These are phyloP conservation scores for Tieghemiomyces parasiticus DNA, from an alignment of 192 early-diverging fungal genomes.

Conservation along the genomic window DNA sequence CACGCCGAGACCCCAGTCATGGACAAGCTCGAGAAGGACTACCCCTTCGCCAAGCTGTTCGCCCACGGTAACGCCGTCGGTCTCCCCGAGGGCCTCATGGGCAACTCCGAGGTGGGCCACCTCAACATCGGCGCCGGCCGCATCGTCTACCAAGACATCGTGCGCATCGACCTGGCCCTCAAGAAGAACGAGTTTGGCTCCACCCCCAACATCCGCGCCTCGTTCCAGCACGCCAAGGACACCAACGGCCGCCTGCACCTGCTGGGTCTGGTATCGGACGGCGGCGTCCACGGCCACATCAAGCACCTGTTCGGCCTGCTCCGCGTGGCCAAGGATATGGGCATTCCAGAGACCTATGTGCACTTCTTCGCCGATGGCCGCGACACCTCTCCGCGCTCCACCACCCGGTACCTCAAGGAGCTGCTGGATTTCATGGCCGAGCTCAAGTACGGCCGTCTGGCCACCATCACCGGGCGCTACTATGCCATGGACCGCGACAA, in stretches of 20 bases:
- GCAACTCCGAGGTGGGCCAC: slow-evolving; percentile 99
- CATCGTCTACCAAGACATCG: slow-evolving; percentile 99
- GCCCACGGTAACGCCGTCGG: slow-evolving; percentile 96
- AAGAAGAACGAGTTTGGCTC: slow-evolving; percentile 68
- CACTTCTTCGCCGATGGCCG: slow-evolving; percentile 98
- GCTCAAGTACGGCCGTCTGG: slow-evolving; percentile 72
- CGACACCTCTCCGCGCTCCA: slow-evolving; percentile 85
- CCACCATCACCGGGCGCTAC: slow-evolving; percentile 91
- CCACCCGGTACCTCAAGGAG: slow-evolving; percentile 62
- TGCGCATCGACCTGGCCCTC: slow-evolving; percentile 89
- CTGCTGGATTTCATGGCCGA: slow-evolving; percentile 46
- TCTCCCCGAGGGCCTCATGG: slow-evolving; percentile 98
- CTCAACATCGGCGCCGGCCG: slow-evolving; percentile 99
- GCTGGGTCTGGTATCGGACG: slow-evolving; percentile 90
- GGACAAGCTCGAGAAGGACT: slow-evolving; percentile 56
- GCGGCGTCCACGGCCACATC: slow-evolving; percentile 95
- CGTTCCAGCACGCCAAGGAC: slow-evolving; percentile 72
- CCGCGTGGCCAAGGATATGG: slow-evolving; percentile 66
- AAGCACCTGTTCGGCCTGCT: slow-evolving; percentile 78
- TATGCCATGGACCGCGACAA: slow-evolving; percentile 99
- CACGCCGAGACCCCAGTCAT: slow-evolving; percentile 91
- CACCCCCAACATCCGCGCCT: slow-evolving; percentile 54
- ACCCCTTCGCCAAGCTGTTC: slow-evolving; percentile 59
- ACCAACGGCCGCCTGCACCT: slow-evolving; percentile 81
- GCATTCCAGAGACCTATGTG: slow-evolving; percentile 72